phyloP scores from a whole-genome alignment of 129 eudicot species.

The Flaveria bidentis region DNA sequence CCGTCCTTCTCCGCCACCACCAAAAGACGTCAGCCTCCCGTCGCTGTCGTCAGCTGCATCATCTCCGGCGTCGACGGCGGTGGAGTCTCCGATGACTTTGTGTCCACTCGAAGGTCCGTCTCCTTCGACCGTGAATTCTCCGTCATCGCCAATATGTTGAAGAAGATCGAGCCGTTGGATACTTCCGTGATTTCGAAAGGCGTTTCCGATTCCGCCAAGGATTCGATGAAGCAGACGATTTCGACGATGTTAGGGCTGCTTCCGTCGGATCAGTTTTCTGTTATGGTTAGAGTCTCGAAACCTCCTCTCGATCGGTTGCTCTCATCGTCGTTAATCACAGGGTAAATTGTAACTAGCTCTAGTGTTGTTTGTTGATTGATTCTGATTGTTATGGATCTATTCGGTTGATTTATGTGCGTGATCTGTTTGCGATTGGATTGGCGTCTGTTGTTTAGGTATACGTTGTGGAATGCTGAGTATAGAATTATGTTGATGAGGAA shows the following conservation, averaged over 20 bases:
- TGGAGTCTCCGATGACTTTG: constrained; percentile 84
- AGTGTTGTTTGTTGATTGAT: constrained; percentile 9
- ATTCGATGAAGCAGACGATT: constrained; percentile 94
- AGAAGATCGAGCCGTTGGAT: constrained; percentile 81
- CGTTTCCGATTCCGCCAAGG: constrained; percentile 79
- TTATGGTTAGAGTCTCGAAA: constrained; percentile 72
- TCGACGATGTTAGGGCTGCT: constrained; percentile 88
- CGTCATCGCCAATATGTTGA: constrained; percentile 79
- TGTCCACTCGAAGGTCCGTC: constrained; percentile 61
- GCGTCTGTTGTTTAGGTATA: constrained; percentile 51
- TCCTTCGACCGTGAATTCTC: constrained; percentile 81
- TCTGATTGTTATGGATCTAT: neutral
- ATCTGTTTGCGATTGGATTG: neutral
- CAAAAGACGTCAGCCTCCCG: constrained; percentile 29
- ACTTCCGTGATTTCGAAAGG: constrained; percentile 70
- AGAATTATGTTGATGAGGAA: constrained; percentile 82
- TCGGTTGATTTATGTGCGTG: neutral
- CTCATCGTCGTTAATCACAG: constrained; percentile 70
- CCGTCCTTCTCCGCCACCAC: constrained; percentile 30
- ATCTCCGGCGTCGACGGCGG: constrained; percentile 87
- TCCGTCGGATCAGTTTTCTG: constrained; percentile 87
- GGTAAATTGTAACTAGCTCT: neutral
- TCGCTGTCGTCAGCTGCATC: constrained; percentile 48
- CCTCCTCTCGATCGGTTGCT: constrained; percentile 61
- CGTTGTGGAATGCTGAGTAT: constrained; percentile 92